Evolutionary conservation across 1,284 basidiomycete species (phyloP).

Genomic region (Cryptococcus wingfieldii): DNA sequence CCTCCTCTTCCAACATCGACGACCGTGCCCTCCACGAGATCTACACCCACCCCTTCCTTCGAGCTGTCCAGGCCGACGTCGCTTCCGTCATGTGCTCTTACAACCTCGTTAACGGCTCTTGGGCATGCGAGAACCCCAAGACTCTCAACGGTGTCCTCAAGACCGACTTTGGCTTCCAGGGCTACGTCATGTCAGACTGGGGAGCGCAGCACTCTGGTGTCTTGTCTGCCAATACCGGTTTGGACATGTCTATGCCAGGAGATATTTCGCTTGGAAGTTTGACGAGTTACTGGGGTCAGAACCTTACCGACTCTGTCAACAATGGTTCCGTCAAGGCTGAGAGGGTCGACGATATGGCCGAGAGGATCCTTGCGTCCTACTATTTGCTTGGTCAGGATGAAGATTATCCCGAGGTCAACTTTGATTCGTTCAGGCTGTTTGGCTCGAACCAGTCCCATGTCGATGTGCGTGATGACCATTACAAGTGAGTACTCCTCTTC

Average conservation of each 20-base stretch:
- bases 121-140: conserved; percentile 64
- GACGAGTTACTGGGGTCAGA: conserved; percentile 56
- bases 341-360: conserved; percentile 62
- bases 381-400: conserved; percentile 61
- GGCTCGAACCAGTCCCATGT: conserved; percentile 55
- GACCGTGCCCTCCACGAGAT: conserved; percentile 60
- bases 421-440: conserved; percentile 23
- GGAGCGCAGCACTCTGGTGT: conserved; percentile 56
- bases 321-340: conserved; percentile 55
- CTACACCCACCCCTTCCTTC: conserved; percentile 58
- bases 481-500: conserved; percentile 36
- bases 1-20: conserved; percentile 65
- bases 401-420: conserved; percentile 53
- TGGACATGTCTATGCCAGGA: conserved; percentile 64
- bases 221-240: conserved; percentile 55
- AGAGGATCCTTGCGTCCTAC: conserved; percentile 62
- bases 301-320: conserved; percentile 56
- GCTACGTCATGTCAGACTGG: conserved; percentile 69
- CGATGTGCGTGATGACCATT: conserved; percentile 71
- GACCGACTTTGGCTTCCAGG: conserved; percentile 71
- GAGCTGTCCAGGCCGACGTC: conserved; percentile 63
- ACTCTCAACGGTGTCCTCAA: conserved; percentile 66
- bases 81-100: conserved; percentile 75
- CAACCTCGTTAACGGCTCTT: conserved; percentile 58
- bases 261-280: conserved; percentile 55